Evolutionary conservation across 495 filamentous ascomycete genomes (phyloP).

Genomic region (Arthonia radiata): DNA sequence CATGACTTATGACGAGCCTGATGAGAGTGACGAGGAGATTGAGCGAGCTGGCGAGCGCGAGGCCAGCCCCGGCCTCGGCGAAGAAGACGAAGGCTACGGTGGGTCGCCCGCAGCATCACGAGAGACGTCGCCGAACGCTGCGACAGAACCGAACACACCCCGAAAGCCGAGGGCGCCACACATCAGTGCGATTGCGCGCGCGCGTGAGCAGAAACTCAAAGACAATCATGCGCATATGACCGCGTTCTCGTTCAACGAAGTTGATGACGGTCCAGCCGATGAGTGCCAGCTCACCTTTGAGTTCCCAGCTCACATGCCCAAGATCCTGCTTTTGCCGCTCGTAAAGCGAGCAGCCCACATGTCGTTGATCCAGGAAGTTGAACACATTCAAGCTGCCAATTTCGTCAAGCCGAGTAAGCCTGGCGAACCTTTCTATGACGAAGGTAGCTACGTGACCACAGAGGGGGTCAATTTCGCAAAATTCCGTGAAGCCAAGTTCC

Average conservation of each 20-base stretch:
- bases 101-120: conserved; percentile 5
- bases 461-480: conserved; percentile 71
- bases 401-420: conserved; percentile 37
- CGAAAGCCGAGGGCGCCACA: too few relatives aligned
- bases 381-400: conserved; percentile 43
- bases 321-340: conserved; percentile 75
- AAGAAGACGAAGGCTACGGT: conserved; percentile 2
- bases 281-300: conserved; percentile 6
- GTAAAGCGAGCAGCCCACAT: conserved; percentile 52
- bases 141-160: too few relatives aligned
- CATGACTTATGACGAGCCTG: conserved; percentile 70
- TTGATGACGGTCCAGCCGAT: conserved; percentile 21
- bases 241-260: conserved; percentile 17
- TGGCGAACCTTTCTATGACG: conserved; percentile 22
- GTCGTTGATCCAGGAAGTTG: conserved; percentile 70
- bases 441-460: conserved; percentile 36
- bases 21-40: conserved; percentile 79
- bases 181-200: too few relatives aligned
- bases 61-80: conserved; percentile 22
- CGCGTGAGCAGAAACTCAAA: conserved; percentile 32
- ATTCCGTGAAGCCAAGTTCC: conserved; percentile 58
- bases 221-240: conserved; percentile 27
- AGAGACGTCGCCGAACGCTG: conserved; percentile 9
- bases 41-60: conserved; percentile 28
- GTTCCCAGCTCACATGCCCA: conserved; percentile 57